Percentiles rank a stretch among this genome's conserved stretches.
These are phyloP conservation scores for Obba rivulosa DNA, from an alignment of 768 basidiomycete species.

Conservation along the genomic window DNA sequence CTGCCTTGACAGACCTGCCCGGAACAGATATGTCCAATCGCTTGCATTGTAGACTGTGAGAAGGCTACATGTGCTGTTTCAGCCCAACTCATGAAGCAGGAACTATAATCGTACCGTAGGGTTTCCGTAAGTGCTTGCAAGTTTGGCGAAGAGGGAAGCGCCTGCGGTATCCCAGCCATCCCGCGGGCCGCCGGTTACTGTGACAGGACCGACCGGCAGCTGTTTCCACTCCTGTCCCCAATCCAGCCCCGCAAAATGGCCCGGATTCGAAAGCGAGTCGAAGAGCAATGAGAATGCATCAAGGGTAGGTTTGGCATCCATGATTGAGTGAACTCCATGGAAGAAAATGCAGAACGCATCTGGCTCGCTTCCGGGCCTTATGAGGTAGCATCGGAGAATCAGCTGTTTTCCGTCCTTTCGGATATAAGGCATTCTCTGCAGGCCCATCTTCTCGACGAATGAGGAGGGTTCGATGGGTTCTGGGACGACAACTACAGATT, in stretches of 20 bases:
- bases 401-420: neutral
- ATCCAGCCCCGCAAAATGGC: neutral
- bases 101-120: neutral
- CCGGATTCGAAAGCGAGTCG: neutral
- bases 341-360: neutral
- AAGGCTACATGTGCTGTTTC: neutral
- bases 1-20: neutral
- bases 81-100: neutral
- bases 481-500: neutral
- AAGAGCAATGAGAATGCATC: neutral
- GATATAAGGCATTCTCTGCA: neutral
- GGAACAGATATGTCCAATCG: neutral
- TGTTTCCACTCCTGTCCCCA: conserved; percentile 4
- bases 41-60: neutral
- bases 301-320: conserved; percentile 3
- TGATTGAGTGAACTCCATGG: conserved; percentile 2
- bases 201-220: neutral
- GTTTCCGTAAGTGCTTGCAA: neutral
- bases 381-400: neutral
- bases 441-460: neutral
- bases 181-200: conserved; percentile 3
- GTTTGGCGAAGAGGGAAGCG: neutral
- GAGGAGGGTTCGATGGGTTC: neutral
- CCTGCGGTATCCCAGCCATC: conserved; percentile 1
- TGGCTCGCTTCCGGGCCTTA: too few relatives aligned